Evolutionary conservation across 1,284 basidiomycete species (phyloP), one percentile per base, ranked within the genome.

Genomic region (Rugosomyces carneus): DNA sequence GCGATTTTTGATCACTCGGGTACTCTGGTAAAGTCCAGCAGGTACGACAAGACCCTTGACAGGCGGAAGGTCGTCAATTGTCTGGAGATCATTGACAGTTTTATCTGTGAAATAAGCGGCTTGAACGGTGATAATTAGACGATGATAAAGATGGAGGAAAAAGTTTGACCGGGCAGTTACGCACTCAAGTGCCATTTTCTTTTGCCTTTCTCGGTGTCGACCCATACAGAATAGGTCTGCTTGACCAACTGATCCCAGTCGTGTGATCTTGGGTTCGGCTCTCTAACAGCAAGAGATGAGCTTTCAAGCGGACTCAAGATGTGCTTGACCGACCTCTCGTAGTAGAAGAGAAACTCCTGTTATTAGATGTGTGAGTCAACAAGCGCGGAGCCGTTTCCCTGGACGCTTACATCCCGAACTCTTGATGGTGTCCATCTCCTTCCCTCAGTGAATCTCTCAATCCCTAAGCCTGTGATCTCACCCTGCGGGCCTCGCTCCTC

Each of bases 271-370:
- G 63, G 56, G 7, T 53, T 42, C 23, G 55, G 35, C 62, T 68
- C 45, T 48, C 47, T 51, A 31, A 27, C 29, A 26, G 23, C 57
- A 55, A 21, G 16, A 36, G 47, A 44, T 47, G 48, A 54, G 43
- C 44, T 48, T 51, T 35, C 42, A 16, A 5, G 16, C 10, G 16
- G 18, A 3, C 8, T 11, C 7, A 36, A 13, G 35, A 18, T 29
- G 62, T 72, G 67, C 7, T 72, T 69, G 16, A 70, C 66, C 53
- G 75, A 81, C 56, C 84, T 81, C 62, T 89, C 84, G 52, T 87
- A 86, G 62, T 89, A 89, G 57, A 87, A 89, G 10, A 89, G 66
- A 53, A 89, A 89, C 60, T 89, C 85, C 84, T 88, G 61, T 15
- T 53, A 51, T 44, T 44, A 36, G 41, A 44, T 23, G 21, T 3